Evolutionary conservation across 1,139 yeast genomes (phyloP), one percentile per base, ranked within the genome.

Genomic region (Sugiyamaella xylanicola): DNA sequence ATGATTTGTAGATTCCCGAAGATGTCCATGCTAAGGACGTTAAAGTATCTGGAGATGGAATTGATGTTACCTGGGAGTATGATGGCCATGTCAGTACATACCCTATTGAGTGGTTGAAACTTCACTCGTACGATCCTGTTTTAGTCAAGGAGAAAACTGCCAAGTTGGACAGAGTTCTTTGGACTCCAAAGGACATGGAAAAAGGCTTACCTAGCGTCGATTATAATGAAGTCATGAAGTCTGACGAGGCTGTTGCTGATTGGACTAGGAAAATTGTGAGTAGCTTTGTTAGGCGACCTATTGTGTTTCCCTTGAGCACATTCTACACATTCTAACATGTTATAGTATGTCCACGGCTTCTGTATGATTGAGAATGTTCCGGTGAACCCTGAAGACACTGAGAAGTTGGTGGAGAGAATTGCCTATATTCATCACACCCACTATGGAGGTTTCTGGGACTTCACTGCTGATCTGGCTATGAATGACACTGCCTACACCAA

Each of bases 391-490:
- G 82, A 82, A 61, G 86, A 76, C 22, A 86, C 93, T 0, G 79
- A 85, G 64, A 72, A 72, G 58, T 75, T 86, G 54, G 81, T 85
- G 57, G 84, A 84, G 61, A 73, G 82, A 63, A 77, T 86, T 59
- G 79, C 85, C 55, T 85, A 83, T 66, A 81, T 86, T 56, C 74
- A 88, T 41, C 86, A 85, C 20, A 86, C 93, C 1, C 92, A 86
- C 68, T 86, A 86, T 61, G 92, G 91, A 25, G 91, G 89, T 2
- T 86, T 86, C 70, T 86, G 92, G 91, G 91, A 85, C 64, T 86
- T 86, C 68, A 86, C 92, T 20, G 80, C 89, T 13, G 89, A 86
- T 66, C 73, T 86, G 65, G 78, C 85, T 46, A 85, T 83, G 72
- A 82, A 83, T 56, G 93, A 86, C 67, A 84, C 90, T 2, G 93